These are phyloP conservation scores for Eucalyptus cloeziana DNA, from an alignment of 345 rosid genomes.

Conservation along the genomic window DNA sequence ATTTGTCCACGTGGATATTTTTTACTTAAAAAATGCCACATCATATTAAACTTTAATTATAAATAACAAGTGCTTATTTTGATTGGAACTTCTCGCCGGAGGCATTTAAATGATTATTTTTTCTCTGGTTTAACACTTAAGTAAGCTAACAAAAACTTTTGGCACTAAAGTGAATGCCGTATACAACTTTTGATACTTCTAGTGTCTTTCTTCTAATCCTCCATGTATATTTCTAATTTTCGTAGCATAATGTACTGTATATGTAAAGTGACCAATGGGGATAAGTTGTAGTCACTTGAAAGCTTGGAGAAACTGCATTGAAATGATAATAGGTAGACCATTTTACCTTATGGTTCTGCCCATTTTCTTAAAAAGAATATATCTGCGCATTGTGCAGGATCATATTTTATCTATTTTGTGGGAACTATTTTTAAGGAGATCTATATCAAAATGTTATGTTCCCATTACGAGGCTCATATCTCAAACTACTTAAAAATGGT, in stretches of 20 bases:
- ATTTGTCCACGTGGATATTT: neutral
- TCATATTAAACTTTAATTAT: neutral
- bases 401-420: neutral
- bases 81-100: fast-evolving
- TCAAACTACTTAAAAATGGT: neutral
- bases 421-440: neutral
- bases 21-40: neutral
- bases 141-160: neutral
- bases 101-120: neutral
- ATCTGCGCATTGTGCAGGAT: neutral
- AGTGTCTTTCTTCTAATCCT: neutral
- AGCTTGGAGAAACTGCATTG: neutral
- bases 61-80: neutral
- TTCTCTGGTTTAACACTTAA: too few relatives aligned
- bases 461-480: neutral
- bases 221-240: neutral
- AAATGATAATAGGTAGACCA: neutral
- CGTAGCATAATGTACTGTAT: neutral
- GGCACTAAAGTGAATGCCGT: fast-evolving
- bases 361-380: neutral
- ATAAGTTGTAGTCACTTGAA: neutral
- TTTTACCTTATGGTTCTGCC: neutral
- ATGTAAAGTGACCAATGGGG: neutral
- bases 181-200: neutral
- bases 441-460: neutral